phyloP scores from a whole-genome alignment of 2,329 filamentous ascomycete species.

The Pseudopyricularia javanii region DNA sequence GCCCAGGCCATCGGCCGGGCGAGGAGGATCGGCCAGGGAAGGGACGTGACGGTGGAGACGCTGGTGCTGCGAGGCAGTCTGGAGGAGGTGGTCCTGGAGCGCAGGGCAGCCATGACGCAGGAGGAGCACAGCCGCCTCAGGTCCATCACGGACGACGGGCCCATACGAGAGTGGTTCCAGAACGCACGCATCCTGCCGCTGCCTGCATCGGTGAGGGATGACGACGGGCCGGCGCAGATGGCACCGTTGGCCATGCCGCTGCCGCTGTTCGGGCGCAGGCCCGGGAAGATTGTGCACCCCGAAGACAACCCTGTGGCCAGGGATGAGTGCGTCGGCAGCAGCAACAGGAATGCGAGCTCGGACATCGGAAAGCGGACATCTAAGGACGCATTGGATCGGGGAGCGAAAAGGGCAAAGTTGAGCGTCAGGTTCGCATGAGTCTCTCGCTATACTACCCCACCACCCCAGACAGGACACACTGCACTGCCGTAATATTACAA shows the following conservation, averaged over 20 bases:
- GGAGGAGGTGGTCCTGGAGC: conserved; percentile 71
- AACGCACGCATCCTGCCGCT: conserved; percentile 32
- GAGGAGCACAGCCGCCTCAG: conserved; percentile 44
- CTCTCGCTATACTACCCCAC: neutral
- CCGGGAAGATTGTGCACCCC: conserved; percentile 27
- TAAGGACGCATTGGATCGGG: neutral
- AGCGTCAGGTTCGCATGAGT: neutral
- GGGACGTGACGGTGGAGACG: conserved; percentile 73
- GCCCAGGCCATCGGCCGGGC: conserved; percentile 87
- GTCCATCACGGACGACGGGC: conserved; percentile 42
- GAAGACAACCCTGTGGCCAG: conserved; percentile 27
- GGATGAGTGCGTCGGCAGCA: neutral
- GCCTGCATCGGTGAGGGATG: conserved; percentile 4
- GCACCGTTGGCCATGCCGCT: conserved; percentile 30
- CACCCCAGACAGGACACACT: neutral
- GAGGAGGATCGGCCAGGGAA: conserved; percentile 73
- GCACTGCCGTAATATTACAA: neutral
- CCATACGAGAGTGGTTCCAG: conserved; percentile 46
- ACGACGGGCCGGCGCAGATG: conserved; percentile 32
- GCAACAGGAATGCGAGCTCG: neutral
- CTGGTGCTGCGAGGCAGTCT: conserved; percentile 69
- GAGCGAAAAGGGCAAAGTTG: neutral
- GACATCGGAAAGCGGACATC: neutral
- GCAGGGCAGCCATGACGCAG: conserved; percentile 63
- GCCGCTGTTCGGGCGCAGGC: conserved; percentile 37